phyloP scores from a whole-genome alignment of 768 basidiomycete genomes.

The Leucosporidium yakuticum region DNA sequence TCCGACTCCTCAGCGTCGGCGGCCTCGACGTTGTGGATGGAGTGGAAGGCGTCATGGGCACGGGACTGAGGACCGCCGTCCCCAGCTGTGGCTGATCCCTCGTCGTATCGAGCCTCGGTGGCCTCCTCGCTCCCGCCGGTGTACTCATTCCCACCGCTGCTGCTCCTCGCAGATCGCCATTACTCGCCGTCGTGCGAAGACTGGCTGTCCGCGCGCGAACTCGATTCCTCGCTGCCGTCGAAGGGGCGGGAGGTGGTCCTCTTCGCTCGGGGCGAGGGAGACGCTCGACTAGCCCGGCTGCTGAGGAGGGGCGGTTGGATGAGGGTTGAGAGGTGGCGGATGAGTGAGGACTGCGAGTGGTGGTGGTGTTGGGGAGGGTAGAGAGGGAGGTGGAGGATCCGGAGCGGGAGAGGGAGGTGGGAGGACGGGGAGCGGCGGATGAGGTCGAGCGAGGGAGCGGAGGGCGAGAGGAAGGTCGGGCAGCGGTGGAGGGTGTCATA shows the following conservation, averaged over 20 bases:
- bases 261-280: background rate
- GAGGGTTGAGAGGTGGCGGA: background rate
- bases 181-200: background rate
- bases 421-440: too few species aligned
- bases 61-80: background rate
- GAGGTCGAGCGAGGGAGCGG: background rate
- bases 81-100: background rate
- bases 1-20: conserved; percentile 6
- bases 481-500: too few species aligned
- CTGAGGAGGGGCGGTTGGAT: background rate
- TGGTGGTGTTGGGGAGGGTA: background rate
- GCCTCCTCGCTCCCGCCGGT: background rate
- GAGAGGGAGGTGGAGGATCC: background rate
- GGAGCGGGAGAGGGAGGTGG: background rate
- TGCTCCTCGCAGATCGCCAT: too few species aligned
- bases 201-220: conserved; percentile 9
- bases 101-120: conserved; percentile 8
- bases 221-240: conserved; percentile 17
- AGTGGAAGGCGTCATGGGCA: conserved; percentile 1
- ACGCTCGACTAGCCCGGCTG: background rate
- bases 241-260: conserved; percentile 27
- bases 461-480: background rate
- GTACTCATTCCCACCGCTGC: background rate
- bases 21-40: background rate
- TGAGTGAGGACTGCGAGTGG: background rate